phyloP scores from a whole-genome alignment of 495 filamentous ascomycete genomes.

The Penicillium nucicola region DNA sequence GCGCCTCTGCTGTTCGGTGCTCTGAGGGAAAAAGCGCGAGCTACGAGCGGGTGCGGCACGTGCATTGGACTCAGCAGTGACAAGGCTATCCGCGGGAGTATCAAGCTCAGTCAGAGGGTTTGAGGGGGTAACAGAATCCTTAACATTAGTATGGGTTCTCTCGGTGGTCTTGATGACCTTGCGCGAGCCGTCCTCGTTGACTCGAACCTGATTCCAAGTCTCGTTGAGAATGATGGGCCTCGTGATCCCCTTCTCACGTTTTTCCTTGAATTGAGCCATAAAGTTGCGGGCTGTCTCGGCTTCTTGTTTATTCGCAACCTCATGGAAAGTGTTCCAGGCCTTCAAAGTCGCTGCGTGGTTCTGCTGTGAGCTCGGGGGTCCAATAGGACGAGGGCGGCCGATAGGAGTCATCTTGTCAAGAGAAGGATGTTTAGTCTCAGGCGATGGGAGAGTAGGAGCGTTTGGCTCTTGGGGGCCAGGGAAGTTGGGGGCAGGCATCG shows the following conservation, averaged over 20 bases:
- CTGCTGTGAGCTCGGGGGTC: slow-evolving; percentile 44
- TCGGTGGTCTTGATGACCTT: slow-evolving; percentile 33
- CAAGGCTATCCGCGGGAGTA: slow-evolving; percentile 31
- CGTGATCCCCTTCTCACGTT: not conserved
- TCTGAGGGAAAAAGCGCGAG: slow-evolving; percentile 70
- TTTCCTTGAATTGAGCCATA: slow-evolving; percentile 51
- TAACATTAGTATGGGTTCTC: slow-evolving; percentile 21
- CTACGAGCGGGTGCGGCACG: slow-evolving; percentile 45
- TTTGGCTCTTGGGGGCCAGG: slow-evolving; percentile 30
- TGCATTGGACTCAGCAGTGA: slow-evolving; percentile 22
- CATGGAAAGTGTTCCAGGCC: slow-evolving; percentile 52
- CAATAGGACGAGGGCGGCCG: slow-evolving; percentile 49
- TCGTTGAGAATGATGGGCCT: slow-evolving; percentile 44
- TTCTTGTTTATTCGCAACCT: slow-evolving; percentile 41
- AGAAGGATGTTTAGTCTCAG: slow-evolving; percentile 33
- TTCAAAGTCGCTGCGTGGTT: slow-evolving; percentile 24
- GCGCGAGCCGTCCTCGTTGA: slow-evolving; percentile 34
- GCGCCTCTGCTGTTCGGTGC: slow-evolving; percentile 39
- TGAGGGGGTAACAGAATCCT: slow-evolving; percentile 19
- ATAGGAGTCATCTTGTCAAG: slow-evolving; percentile 40
- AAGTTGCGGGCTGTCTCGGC: slow-evolving; percentile 37
- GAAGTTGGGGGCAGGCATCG: slow-evolving; percentile 34
- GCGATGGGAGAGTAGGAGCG: slow-evolving; percentile 31
- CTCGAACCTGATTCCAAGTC: slow-evolving; percentile 57
- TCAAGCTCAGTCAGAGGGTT: slow-evolving; percentile 38